These are phyloP conservation scores for Diaporthe eres DNA, from an alignment of 2,329 filamentous ascomycete genomes.

Conservation along the genomic window DNA sequence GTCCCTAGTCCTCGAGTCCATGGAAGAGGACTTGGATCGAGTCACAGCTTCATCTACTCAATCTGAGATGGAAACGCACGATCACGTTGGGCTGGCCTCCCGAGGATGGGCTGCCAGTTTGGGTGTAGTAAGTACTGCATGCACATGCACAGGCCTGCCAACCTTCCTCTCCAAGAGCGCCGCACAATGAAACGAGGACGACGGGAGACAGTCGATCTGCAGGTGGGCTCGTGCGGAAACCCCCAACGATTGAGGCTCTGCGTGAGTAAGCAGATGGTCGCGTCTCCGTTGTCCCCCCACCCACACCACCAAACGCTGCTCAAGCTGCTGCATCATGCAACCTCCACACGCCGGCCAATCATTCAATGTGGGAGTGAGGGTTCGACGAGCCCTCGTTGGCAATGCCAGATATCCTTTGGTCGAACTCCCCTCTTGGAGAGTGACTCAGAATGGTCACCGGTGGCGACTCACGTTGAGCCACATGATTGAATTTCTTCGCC, in stretches of 20 bases:
- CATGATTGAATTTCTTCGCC: conserved; percentile 26
- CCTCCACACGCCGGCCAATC: conserved; percentile 11
- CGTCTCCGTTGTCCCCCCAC: conserved; percentile 5
- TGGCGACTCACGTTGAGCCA: conserved; percentile 17
- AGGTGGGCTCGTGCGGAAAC: conserved; percentile 22
- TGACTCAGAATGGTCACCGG: conserved; percentile 31
- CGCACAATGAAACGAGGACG: background rate
- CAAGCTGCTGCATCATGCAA: conserved; percentile 34
- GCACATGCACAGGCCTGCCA: conserved; percentile 1
- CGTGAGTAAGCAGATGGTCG: conserved; percentile 16
- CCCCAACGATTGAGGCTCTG: conserved; percentile 36
- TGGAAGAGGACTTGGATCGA: background rate
- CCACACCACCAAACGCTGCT: conserved; percentile 11
- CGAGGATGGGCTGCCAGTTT: background rate
- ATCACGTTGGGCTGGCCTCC: conserved; percentile 7
- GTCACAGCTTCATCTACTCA: background rate
- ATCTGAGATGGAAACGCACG: conserved; percentile 8
- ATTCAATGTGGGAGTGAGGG: background rate
- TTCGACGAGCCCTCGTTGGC: background rate
- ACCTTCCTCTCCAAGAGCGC: background rate
- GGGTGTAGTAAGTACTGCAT: conserved; percentile 21
- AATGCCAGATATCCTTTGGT: conserved; percentile 15
- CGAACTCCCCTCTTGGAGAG: background rate
- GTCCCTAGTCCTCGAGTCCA: background rate
- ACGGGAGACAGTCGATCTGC: conserved; percentile 5